These are phyloP conservation scores for Phytopythium cucurbitacearum DNA, from an alignment of 352 stramenopile species.

Conservation along the genomic window DNA sequence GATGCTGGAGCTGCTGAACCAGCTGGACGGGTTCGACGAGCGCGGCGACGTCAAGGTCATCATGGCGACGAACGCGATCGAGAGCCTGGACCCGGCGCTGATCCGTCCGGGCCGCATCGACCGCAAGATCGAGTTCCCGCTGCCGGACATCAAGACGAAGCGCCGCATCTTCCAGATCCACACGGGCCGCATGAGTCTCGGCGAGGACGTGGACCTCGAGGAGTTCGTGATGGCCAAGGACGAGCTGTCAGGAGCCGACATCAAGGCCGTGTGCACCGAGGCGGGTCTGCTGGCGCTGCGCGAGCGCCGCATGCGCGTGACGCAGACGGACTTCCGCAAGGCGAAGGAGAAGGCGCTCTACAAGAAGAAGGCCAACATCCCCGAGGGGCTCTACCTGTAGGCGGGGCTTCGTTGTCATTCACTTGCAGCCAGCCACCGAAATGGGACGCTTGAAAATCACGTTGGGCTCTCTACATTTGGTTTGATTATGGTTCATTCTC, in stretches of 20 bases:
- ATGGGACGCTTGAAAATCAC: constrained; percentile 16
- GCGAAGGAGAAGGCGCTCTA: constrained; percentile 99
- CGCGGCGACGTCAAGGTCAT: constrained; percentile 99
- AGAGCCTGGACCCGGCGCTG: constrained; percentile 97
- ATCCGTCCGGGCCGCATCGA: constrained; percentile 99
- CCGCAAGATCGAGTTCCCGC: constrained; percentile 99
- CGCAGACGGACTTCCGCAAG: constrained; percentile 99
- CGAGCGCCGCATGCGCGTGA: constrained; percentile 99
- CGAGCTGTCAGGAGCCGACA: constrained; percentile 99
- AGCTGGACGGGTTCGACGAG: constrained; percentile 99
- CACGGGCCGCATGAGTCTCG: constrained; percentile 97
- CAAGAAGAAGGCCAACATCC: constrained; percentile 99
- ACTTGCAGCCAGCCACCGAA: constrained; percentile 9
- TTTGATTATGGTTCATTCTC: neutral
- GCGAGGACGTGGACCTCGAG: constrained; percentile 99
- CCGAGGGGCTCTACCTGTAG: constrained; percentile 98
- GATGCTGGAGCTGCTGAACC: constrained; percentile 99
- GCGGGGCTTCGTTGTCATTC: neutral
- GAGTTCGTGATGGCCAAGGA: constrained; percentile 99
- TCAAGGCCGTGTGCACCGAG: constrained; percentile 99
- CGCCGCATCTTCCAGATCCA: constrained; percentile 99
- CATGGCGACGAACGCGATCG: constrained; percentile 99
- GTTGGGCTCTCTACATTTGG: constrained; percentile 4
- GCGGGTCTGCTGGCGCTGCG: constrained; percentile 98
- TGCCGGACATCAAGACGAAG: constrained; percentile 99